A percentile compares a stretch with the other conserved stretches of the same genome.
These are phyloP conservation scores for Xylariaceae sp. DNA, from an alignment of 2,329 filamentous ascomycete species.

Conservation along the genomic window DNA sequence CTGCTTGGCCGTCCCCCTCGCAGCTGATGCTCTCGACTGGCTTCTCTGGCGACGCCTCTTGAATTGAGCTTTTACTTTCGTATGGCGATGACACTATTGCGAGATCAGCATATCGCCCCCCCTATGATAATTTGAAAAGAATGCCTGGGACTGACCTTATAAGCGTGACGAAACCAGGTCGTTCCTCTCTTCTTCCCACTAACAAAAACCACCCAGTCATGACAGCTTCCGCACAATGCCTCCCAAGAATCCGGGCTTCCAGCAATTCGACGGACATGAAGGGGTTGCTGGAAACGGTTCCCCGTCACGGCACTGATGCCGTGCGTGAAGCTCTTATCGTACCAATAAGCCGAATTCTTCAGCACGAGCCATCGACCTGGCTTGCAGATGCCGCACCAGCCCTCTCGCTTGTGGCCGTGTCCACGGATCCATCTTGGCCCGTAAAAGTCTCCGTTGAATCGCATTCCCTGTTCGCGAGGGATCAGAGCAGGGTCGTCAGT, in stretches of 20 bases:
- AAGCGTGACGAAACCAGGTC: conserved; percentile 84
- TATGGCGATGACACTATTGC: conserved; percentile 61
- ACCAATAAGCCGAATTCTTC: conserved; percentile 90
- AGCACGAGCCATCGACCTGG: conserved; percentile 79
- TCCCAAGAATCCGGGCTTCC: conserved; percentile 79
- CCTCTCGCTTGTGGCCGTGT: conserved; percentile 80
- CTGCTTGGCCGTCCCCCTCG: conserved; percentile 44
- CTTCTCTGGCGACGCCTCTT: conserved; percentile 61
- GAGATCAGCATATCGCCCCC: conserved; percentile 16
- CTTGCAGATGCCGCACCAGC: conserved; percentile 86
- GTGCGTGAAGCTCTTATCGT: conserved; percentile 86
- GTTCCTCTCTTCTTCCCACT: conserved; percentile 91
- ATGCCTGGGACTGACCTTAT: conserved; percentile 55
- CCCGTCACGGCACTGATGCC: conserved; percentile 80
- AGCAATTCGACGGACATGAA: conserved; percentile 69
- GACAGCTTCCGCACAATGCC: conserved; percentile 70
- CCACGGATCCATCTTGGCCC: conserved; percentile 80
- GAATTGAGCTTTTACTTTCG: conserved; percentile 64
- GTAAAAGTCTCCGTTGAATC: conserved; percentile 77
- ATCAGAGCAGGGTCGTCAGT: conserved; percentile 68
- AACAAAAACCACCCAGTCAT: conserved; percentile 73
- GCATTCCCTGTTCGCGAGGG: conserved; percentile 71
- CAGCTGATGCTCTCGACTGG: conserved; percentile 42
- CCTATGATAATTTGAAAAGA: background rate
- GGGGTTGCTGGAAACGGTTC: conserved; percentile 69